Evolutionary conservation across 345 rosid species (phyloP).

Genomic region (Excoecaria agallocha): DNA sequence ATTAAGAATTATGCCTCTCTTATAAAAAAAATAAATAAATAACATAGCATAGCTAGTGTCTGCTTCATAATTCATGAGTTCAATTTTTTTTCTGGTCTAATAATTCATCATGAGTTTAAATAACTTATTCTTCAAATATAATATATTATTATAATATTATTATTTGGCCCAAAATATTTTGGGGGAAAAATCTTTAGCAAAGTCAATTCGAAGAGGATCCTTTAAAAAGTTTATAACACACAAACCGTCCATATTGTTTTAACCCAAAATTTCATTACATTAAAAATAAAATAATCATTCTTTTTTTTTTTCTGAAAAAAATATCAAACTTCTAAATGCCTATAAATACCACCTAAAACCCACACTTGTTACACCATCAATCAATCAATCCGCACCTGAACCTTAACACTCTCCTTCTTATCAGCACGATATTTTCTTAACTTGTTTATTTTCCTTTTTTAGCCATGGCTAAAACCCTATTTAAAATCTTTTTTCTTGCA

Average conservation of each 20-base stretch:
- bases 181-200: not conserved
- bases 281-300: not conserved
- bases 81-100: too few relatives aligned
- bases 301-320: too few relatives aligned
- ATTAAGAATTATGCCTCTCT: too few relatives aligned
- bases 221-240: not conserved
- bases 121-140: too few relatives aligned
- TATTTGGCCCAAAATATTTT: not conserved
- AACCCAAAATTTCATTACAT: not conserved
- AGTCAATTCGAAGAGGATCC: not conserved
- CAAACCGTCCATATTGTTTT: constrained; percentile 10
- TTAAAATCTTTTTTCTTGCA: constrained; percentile 23
- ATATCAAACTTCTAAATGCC: not conserved
- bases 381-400: not conserved
- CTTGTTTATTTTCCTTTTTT: not conserved
- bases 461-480: constrained; percentile 26
- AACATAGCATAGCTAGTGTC: too few relatives aligned
- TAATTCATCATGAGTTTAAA: too few relatives aligned
- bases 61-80: too few relatives aligned
- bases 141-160: too few relatives aligned
- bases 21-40: too few relatives aligned
- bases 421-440: not conserved
- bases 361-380: constrained; percentile 8
- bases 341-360: constrained; percentile 18
- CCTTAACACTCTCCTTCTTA: not conserved